Evolutionary conservation across 768 basidiomycete species (phyloP).

Genomic region (Psilocybe tampanensis): DNA sequence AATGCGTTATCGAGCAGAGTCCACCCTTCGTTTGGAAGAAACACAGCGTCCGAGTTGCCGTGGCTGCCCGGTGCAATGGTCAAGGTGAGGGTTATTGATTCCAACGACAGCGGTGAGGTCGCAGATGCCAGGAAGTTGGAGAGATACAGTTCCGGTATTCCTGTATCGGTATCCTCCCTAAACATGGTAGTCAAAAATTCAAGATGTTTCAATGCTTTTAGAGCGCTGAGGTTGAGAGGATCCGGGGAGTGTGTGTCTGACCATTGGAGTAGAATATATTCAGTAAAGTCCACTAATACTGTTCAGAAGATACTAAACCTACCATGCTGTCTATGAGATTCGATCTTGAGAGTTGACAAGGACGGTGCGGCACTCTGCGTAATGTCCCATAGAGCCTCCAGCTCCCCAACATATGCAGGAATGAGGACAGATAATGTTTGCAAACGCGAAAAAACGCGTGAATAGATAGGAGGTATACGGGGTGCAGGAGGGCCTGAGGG

Average conservation of each 20-base stretch:
- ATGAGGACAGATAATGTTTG: background rate
- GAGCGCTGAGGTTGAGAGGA: background rate
- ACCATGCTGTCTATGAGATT: background rate
- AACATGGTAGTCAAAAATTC: background rate
- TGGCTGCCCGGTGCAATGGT: background rate
- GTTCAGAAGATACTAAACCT: background rate
- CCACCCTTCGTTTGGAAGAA: background rate
- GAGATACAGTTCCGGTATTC: background rate
- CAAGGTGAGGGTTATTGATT: background rate
- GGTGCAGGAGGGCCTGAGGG: background rate
- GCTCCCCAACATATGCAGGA: background rate
- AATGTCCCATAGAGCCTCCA: background rate
- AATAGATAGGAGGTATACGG: background rate
- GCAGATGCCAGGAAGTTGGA: background rate
- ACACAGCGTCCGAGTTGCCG: background rate
- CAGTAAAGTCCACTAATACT: too few relatives aligned
- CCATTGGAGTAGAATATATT: background rate
- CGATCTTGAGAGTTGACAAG: background rate
- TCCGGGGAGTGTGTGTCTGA: background rate
- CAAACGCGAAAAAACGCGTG: background rate
- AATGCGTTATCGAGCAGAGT: background rate
- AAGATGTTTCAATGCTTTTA: background rate
- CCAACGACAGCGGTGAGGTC: background rate
- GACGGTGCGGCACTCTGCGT: background rate
- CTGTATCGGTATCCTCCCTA: background rate